Evolutionary conservation across 306 rosid species (phyloP).

Genomic region (Ochetophila trinervis): DNA sequence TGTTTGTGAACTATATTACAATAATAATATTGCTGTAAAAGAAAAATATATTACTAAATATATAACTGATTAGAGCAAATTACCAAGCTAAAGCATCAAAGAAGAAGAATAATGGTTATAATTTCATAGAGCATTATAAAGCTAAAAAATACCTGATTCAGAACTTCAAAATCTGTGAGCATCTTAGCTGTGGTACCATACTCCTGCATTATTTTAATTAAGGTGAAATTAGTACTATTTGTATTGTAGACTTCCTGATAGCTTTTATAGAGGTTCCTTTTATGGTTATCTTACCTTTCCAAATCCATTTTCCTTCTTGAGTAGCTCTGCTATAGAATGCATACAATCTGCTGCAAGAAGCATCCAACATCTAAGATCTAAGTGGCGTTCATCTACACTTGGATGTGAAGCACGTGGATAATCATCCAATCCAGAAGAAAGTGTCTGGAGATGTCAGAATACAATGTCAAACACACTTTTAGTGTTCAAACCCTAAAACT

Average conservation of each 20-base stretch:
- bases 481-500: conserved; percentile 15
- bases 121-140: not conserved
- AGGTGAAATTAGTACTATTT: conserved; percentile 15
- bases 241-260: not conserved
- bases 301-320: conserved; percentile 43
- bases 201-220: conserved; percentile 52
- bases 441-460: conserved; percentile 54
- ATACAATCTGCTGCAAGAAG: conserved; percentile 88
- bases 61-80: not conserved
- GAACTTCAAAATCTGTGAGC: conserved; percentile 65
- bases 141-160: conserved; percentile 65
- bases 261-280: not conserved
- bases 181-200: conserved; percentile 55
- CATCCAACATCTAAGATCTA: conserved; percentile 98
- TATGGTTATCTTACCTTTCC: conserved; percentile 44
- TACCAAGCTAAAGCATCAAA: not conserved
- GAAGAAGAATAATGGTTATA: not conserved
- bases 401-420: conserved; percentile 99
- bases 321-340: conserved; percentile 62
- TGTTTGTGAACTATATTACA: too few species aligned
- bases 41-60: not conserved
- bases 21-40: not conserved
- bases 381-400: conserved; percentile 73
- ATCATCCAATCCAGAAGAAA: conserved; percentile 93
- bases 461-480: conserved; percentile 21